phyloP scores from a whole-genome alignment of 2,329 filamentous ascomycete genomes.

The Arachnomyces sp. region DNA sequence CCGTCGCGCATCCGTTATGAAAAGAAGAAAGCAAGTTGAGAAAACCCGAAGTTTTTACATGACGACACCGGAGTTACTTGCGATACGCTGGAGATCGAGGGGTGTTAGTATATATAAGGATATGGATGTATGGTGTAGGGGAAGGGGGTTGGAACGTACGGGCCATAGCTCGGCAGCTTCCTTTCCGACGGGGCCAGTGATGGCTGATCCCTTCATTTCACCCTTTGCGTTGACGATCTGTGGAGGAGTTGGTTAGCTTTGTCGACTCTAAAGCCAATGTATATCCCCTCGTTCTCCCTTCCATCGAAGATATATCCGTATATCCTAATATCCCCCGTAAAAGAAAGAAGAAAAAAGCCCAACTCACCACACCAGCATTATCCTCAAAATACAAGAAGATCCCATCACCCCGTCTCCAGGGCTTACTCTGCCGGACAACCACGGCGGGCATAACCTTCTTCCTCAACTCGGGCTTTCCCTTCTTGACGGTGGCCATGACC shows the following conservation, averaged over 20 bases:
- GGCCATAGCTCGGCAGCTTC: slow-evolving; percentile 99
- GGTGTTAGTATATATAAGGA: slow-evolving; percentile 25
- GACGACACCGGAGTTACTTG: slow-evolving; percentile 99
- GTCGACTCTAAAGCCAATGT: slow-evolving; percentile 1
- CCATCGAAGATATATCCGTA: background rate
- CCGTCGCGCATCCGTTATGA: no score
- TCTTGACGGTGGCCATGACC: slow-evolving; percentile 99
- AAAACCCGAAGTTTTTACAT: slow-evolving; percentile 62
- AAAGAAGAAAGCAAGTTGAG: no score
- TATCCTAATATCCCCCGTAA: background rate
- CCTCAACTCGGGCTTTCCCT: slow-evolving; percentile 99
- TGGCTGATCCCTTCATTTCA: slow-evolving; percentile 99
- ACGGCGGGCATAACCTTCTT: slow-evolving; percentile 99
- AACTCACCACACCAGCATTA: slow-evolving; percentile 94
- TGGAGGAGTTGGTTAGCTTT: slow-evolving; percentile 12
- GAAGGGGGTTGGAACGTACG: slow-evolving; percentile 49
- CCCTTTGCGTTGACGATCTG: slow-evolving; percentile 99
- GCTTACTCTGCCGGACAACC: slow-evolving; percentile 98
- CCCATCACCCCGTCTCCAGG: slow-evolving; percentile 97
- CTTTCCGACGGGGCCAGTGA: slow-evolving; percentile 98
- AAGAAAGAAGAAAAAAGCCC: slow-evolving; percentile 4
- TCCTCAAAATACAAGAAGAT: slow-evolving; percentile 99
- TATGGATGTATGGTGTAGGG: background rate
- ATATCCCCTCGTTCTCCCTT: background rate
- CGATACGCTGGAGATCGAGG: slow-evolving; percentile 67